Base-by-base conservation (phyloP, 225 moss, liverwort and hornwort genomes). In the Thuidium tamariscinum region DNA sequence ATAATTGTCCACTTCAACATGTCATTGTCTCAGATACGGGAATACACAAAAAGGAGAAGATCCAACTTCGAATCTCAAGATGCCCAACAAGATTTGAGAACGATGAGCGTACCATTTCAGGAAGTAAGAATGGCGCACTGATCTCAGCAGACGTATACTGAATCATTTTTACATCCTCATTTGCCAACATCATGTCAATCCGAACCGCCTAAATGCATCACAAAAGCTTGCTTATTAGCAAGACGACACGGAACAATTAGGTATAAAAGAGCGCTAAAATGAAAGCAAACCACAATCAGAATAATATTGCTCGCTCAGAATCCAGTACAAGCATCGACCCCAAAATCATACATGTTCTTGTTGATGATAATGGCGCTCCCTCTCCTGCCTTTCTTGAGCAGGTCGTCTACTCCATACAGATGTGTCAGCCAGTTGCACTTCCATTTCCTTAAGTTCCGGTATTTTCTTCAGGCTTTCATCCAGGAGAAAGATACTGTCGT, bases 391-490 rank as follows among this genome's bases (percentile, higher is more conserved):
- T 82, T 99, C 98, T 89, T 97, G 98, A 48, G 95, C 90, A 90
- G 94, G 89, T 86, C 93, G 92, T 80, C 83, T 82, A 72, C 83
- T 92, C 98, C 98, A 99, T 56, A 89, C 90, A 81, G 44, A 79
- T 67, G 89, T 71, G 77, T 91, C 94, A 36, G 87, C 92, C 90
- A 99, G 92, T 91, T 99, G 92, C 77, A 14, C 82, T 86, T 98
- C 97, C 95, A 97, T 96, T 88, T 94, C 96, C 77, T 93, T 99
- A 25, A 99, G 93, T 83, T 99, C 98, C 14, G 95, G 94, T 74
- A 99, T 95, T 89, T 95, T 99, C 89, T 99, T 99, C 56, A 99
- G 86, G 84, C 98, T 99, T 88, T 99, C 98, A 91, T 99, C 97
- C 77, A 99, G 92, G 83, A 99, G 94, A 84, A 99, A 99, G 84